Evolutionary conservation across 352 stramenopile genomes (phyloP).

Genomic region (Pythium plurisporium): DNA sequence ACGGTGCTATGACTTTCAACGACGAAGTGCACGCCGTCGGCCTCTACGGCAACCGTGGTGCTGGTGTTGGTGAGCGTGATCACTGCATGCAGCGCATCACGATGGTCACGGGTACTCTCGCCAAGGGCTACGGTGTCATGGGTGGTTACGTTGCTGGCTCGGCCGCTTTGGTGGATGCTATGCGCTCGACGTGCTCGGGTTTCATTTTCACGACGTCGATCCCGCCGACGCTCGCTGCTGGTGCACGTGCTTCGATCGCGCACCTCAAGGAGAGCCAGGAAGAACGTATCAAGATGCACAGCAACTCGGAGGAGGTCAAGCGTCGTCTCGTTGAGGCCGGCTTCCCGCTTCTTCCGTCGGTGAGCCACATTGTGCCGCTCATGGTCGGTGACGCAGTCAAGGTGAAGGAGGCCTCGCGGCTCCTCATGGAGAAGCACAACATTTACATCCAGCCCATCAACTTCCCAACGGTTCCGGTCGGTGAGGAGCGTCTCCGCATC

Average conservation of each 20-base stretch:
- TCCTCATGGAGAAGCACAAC: slow-evolving; percentile 89
- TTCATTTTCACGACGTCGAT: slow-evolving; percentile 93
- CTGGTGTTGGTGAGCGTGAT: slow-evolving; percentile 83
- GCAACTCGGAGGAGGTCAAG: slow-evolving; percentile 81
- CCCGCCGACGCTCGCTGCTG: slow-evolving; percentile 80
- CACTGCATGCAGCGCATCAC: slow-evolving; percentile 83
- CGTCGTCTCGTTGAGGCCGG: slow-evolving; percentile 73
- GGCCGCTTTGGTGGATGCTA: slow-evolving; percentile 78
- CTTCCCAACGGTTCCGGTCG: slow-evolving; percentile 86
- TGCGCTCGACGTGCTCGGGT: slow-evolving; percentile 80
- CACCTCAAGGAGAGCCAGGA: slow-evolving; percentile 84
- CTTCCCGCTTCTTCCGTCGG: slow-evolving; percentile 81
- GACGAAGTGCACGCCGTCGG: slow-evolving; percentile 90
- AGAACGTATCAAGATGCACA: slow-evolving; percentile 81
- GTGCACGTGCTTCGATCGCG: slow-evolving; percentile 69
- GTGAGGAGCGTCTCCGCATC: slow-evolving; percentile 87
- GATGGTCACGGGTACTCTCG: slow-evolving; percentile 88
- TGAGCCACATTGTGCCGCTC: slow-evolving; percentile 88
- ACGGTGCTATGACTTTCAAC: slow-evolving; percentile 90
- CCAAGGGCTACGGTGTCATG: slow-evolving; percentile 90
- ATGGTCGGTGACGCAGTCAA: slow-evolving; percentile 88
- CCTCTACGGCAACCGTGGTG: slow-evolving; percentile 84
- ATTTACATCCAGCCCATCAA: slow-evolving; percentile 93
- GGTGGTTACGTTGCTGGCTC: slow-evolving; percentile 88
- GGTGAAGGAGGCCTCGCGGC: slow-evolving; percentile 83